phyloP scores from a whole-genome alignment of 257 asterid species.

The Fraxinus anomala region DNA sequence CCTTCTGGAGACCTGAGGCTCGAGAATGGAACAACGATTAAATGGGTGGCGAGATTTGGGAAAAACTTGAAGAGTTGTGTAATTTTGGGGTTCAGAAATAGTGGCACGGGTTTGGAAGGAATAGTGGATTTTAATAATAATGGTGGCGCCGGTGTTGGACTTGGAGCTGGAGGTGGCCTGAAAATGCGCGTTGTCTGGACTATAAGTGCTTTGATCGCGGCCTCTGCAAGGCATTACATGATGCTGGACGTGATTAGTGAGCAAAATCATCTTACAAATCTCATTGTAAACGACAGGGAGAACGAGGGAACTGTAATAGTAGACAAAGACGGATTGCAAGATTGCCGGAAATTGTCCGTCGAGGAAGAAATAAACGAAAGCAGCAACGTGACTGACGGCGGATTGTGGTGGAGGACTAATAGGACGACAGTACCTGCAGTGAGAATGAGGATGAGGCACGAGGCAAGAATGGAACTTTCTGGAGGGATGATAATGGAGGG shows the following conservation, averaged over 20 bases:
- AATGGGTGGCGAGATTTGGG: slow-evolving; percentile 62
- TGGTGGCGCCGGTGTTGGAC: slow-evolving; percentile 21
- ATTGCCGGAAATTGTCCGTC: slow-evolving; percentile 33
- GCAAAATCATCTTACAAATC: slow-evolving; percentile 41
- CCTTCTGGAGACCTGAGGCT: slow-evolving; percentile 56
- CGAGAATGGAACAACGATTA: slow-evolving; percentile 49
- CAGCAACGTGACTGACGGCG: slow-evolving; percentile 16
- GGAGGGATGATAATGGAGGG: slow-evolving; percentile 53
- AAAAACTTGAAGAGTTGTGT: slow-evolving; percentile 51
- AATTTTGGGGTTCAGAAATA: slow-evolving; percentile 48
- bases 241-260: slow-evolving; percentile 51
- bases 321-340: slow-evolving; percentile 54
- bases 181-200: slow-evolving; percentile 73
- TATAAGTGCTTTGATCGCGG: slow-evolving; percentile 62
- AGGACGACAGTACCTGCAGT: slow-evolving; percentile 67
- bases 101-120: slow-evolving; percentile 20
- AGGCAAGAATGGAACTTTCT: slow-evolving; percentile 45
- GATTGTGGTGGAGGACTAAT: slow-evolving; percentile 57
- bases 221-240: slow-evolving; percentile 69
- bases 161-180: slow-evolving; percentile 40
- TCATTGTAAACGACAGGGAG: slow-evolving; percentile 54
- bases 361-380: slow-evolving; percentile 27
- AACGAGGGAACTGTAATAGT: slow-evolving; percentile 51
- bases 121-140: slow-evolving; percentile 23
- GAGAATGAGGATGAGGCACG: slow-evolving; percentile 66